Conservation (phyloP, 1,284 basidiomycete genomes). For the Porodaedalea pini region DNA sequence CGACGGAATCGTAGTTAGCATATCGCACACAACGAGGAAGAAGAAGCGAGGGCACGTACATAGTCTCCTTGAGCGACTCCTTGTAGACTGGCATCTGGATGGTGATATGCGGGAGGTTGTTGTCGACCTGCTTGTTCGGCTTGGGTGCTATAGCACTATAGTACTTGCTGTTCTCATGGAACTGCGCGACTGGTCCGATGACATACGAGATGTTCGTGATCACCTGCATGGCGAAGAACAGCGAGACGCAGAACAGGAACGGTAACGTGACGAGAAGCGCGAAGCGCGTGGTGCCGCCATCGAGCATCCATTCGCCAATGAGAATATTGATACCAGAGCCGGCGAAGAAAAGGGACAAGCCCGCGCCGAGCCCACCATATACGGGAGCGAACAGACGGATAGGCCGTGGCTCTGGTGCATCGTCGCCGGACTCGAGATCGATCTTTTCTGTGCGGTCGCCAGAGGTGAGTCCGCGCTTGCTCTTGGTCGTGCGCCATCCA, state of each 20-base stretch:
- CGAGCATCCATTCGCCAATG: constrained; percentile 65
- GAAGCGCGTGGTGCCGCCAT: constrained; percentile 61
- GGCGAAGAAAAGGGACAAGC: constrained; percentile 59
- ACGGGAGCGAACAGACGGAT: constrained; percentile 75
- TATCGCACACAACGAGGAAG: not conserved
- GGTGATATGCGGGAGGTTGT: constrained; percentile 66
- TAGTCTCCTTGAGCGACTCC: constrained; percentile 64
- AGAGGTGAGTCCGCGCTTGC: constrained; percentile 22
- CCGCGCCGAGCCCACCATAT: constrained; percentile 71
- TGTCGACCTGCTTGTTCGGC: constrained; percentile 60
- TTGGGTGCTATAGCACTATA: constrained; percentile 60
- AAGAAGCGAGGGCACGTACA: constrained; percentile 42
- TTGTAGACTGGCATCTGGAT: constrained; percentile 82
- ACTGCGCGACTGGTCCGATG: constrained; percentile 74
- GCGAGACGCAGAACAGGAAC: constrained; percentile 67
- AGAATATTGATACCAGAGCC: constrained; percentile 54
- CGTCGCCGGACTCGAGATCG: constrained; percentile 51
- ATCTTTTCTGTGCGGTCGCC: constrained; percentile 34
- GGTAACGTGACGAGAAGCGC: constrained; percentile 61
- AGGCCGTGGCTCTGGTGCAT: constrained; percentile 44
- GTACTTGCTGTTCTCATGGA: constrained; percentile 68
- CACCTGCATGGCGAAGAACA: constrained; percentile 65
- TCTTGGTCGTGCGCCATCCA: constrained; percentile 21
- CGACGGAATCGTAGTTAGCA: not conserved
- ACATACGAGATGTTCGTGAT: constrained; percentile 58